Evolutionary conservation across 2,329 filamentous ascomycete genomes (phyloP).

Genomic region (Fusarium sp.): DNA sequence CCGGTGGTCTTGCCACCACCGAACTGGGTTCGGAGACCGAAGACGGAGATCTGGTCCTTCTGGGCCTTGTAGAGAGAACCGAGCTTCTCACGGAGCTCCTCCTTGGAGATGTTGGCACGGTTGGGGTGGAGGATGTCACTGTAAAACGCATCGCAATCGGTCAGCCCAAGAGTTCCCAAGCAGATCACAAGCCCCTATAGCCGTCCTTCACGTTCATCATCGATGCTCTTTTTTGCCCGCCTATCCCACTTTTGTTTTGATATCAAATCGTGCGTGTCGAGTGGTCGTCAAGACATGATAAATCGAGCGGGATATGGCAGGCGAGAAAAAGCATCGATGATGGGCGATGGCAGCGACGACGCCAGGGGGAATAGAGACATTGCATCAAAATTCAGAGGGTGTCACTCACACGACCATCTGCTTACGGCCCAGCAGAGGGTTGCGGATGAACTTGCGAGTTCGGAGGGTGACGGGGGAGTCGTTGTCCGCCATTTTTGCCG

Average conservation of each 20-base stretch:
- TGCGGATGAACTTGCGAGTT: conserved; percentile 99
- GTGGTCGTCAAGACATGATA: conserved; percentile 12
- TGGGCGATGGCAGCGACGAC: conserved; percentile 25
- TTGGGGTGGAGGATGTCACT: conserved; percentile 99
- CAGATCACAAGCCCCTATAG: conserved; percentile 8
- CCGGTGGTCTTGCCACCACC: conserved; percentile 99
- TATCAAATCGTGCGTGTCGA: conserved; percentile 25
- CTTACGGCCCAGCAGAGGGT: conserved; percentile 98
- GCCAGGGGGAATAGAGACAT: conserved; percentile 15
- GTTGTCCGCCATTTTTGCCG: conserved; percentile 87
- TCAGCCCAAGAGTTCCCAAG: conserved; percentile 46
- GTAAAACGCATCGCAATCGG: conserved; percentile 46
- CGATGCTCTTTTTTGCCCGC: conserved; percentile 24
- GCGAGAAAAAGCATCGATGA: conserved; percentile 28
- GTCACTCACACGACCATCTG: conserved; percentile 98
- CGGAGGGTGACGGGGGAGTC: conserved; percentile 84
- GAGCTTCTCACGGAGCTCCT: conserved; percentile 96
- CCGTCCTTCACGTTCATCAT: conserved; percentile 3
- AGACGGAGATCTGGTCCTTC: conserved; percentile 98
- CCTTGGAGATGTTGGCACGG: conserved; percentile 98
- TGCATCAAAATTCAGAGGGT: conserved; percentile 37
- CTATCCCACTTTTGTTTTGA: conserved; percentile 26
- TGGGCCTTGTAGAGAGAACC: conserved; percentile 96
- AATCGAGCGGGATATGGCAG: conserved; percentile 21
- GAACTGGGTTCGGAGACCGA: conserved; percentile 98